Conservation (phyloP, 306 rosid genomes). For the Gillenia trifoliata region DNA sequence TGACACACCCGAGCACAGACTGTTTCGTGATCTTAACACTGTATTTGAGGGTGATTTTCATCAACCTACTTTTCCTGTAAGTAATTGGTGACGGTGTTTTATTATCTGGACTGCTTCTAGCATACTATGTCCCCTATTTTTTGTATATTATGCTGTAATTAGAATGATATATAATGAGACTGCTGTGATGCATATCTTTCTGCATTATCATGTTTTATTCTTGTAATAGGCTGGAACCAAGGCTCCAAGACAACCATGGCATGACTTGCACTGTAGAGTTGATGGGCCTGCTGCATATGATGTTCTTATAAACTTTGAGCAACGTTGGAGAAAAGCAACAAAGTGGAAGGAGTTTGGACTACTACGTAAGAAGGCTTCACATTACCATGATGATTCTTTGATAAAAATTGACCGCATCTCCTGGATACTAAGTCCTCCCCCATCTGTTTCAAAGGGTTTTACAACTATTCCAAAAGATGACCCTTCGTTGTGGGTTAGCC, state of each 20-base stretch:
- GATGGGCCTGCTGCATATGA: constrained; percentile 98
- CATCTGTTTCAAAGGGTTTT: neutral
- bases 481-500: constrained; percentile 40
- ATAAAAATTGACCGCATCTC: constrained; percentile 80
- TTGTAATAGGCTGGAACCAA: constrained; percentile 59
- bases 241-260: constrained; percentile 97
- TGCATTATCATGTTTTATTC: neutral
- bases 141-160: neutral
- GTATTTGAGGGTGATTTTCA: constrained; percentile 65
- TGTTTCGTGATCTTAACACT: constrained; percentile 63
- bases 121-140: neutral
- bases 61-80: constrained; percentile 80
- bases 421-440: constrained; percentile 80
- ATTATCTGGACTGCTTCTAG: neutral
- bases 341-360: constrained; percentile 73
- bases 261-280: constrained; percentile 87
- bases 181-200: neutral
- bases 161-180: neutral
- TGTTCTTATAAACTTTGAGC: constrained; percentile 89
- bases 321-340: constrained; percentile 84
- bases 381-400: constrained; percentile 76
- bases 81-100: constrained; percentile 24
- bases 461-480: constrained; percentile 65
- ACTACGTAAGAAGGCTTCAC: constrained; percentile 42
- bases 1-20: constrained; percentile 91